Evolutionary conservation across 2,329 filamentous ascomycete species (phyloP), one percentile per base, ranked within the genome.

Genomic region (Xylaria sp.): DNA sequence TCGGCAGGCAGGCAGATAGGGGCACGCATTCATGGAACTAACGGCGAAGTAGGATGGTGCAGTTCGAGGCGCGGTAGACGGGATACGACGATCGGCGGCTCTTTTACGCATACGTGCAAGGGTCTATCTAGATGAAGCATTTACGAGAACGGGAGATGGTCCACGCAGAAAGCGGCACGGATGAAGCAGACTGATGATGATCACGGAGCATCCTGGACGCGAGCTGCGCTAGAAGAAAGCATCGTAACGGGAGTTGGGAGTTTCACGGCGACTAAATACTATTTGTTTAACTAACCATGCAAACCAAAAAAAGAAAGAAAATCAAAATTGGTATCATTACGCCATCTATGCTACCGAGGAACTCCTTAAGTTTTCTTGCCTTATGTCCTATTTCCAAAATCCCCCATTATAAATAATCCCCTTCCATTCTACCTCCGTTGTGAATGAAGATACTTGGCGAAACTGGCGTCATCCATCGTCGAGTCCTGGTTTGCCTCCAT

Each of bases 1-100:
- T 3, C 2, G 36, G 36, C 10, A 39, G 10, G 36, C 36, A 17
- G n/a, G 36, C 29, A 33, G 22, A 27, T 42, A 36, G 22, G 25
- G 15, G 13, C 3, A 22, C 25, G 45, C 22, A 33, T 20, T 51
- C 58, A 29, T 59, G 57, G 51, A 25, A 25, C 57, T 67, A 33
- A 61, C 33, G 29, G 17, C 38, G 20, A 4, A 25, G 4, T 73
- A 97, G 95, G 77, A 97, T 98, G 94, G 94, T 98, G 58, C 96
- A 99, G 82, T 98, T 99, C 77, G 94, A 99, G 85, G 96, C 96
- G 58, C 89, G 95, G 81, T 98, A 81, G 86, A 85, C 53, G 42
- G 42, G 45, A 36, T 27, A 22, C 33, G 1, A 3, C 10, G 15
- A 13, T 47, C 9, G 31, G 31, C 5, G 29, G 11, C 55, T 60